Evolutionary conservation across 2,329 filamentous ascomycete genomes (phyloP), one percentile per base, ranked within the genome.

Genomic region (Hypoxylon sp.): DNA sequence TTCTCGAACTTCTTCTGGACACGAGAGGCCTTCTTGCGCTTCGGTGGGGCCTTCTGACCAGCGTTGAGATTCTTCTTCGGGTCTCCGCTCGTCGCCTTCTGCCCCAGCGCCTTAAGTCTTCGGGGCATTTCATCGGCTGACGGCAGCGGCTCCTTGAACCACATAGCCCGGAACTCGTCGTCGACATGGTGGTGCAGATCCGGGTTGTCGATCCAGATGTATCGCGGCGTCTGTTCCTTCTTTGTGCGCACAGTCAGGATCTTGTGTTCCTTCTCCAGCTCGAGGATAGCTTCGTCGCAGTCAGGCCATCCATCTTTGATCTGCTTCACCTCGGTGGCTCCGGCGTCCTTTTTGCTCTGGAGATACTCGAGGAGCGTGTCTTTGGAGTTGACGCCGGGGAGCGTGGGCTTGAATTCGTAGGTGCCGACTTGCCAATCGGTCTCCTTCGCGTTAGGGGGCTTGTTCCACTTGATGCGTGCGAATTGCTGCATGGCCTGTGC

Each of bases 261-360:
- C 79, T 91, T 91, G 76, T 94, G 91, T 78, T 92, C 88, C 44
- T 81, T 82, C 83, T 98, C 95, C 57, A 99, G 86, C 73, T 88
- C 85, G 70, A 92, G 88, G 78, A 99, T 92, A 9, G 92, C 88
- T 19, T 91, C 88, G 67, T 94, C 90, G 76, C 94, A 97, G 74
- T 91, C 91, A 24, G 91, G 90, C 96, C 96, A 99, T 70, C 96
- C 96, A 78, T 99, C 96, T 81, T 97, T 97, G 69, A 99, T 87
- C 75, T 98, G 94, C 79, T 94, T 94, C 70, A 98, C 93, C 39
- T 86, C 87, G 60, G 98, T 88, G 11, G 93, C 94, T 71, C 91
- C 90, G 1, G 93, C 92, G 66, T 94, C 94, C 58, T 88, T 89
- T 81, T 94, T 94, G 59, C 87, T 86, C 81, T 97, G 94, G 33